Base-by-base conservation (phyloP, 225 moss, liverwort and hornwort genomes). In the Polytrichum formosum region DNA sequence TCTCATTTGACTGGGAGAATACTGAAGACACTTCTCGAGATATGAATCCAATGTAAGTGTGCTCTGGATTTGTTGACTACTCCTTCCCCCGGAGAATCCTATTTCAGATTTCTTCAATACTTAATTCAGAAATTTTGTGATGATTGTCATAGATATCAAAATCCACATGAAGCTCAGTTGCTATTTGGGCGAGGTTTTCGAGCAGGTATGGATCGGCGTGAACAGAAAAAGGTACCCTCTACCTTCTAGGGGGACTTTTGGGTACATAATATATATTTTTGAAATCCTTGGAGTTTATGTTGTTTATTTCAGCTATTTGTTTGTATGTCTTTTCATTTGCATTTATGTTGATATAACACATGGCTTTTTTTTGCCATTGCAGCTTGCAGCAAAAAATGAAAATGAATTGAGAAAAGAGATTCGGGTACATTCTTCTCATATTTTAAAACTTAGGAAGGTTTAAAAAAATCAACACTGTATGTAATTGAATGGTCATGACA, bases 1-100 rank as follows among this genome's bases (percentile, higher is more conserved):
- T 98, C 73, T 98, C 98, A 61, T 98, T 98, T 67, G 92, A 98
- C 74, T 98, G 98, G 98, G 94, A 98, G 87, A 98, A 94, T 67
- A 98, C 94, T 61, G 92, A 98, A 87, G 98, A 98, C 73, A 98
- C 98, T 31, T 98, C 94, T 16, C 88, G 87, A 69, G 81, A 87
- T 75, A 81, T 81, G 81, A 84, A 82, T 73, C 81, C 82, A 55
- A 78, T 81, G 77, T 84, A 83, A 76, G n/a, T 72, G 53, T 26
- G 54, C 69, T 64, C 72, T 18, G 13, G 46, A 13, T 46, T 46
- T 13, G 16, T 61, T 21, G 18, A 61, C 61, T 61, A 8, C n/a
- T 61, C 22, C 61, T 61, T 10, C 61, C 13, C 1, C 16, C 7
- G 22, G 21, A 58, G 21, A 58, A 58, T 20, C 58, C n/a, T 9